Base-by-base conservation (phyloP, 345 rosid genomes). In the Gossypium stocksii region DNA sequence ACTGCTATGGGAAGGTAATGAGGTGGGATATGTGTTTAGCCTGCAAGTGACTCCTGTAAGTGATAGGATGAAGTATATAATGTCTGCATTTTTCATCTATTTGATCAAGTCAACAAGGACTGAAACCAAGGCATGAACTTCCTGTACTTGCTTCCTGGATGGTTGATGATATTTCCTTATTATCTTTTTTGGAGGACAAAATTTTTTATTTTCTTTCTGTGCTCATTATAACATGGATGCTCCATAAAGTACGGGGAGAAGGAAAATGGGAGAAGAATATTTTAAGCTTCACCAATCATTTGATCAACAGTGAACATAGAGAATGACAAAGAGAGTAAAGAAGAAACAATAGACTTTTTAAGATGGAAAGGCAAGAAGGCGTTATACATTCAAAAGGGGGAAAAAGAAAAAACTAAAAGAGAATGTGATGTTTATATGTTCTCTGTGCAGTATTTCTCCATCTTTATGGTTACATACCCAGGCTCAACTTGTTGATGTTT, bases 31-130 rank as follows among this genome's bases (percentile, higher is more conserved):
- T 12, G 11, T 38, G 9, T 41, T 38, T 63, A 38, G 19, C 27
- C 69, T 64, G 69, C 49, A n/a, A 41, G 51, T 64, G 27, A 43
- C 69, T 64, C 20, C 27, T 64, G n/a, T n/a, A 10, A 41, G 51
- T 64, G 51, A 43, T 43, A 64, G 69, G 44, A 61, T 29, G 66
- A 62, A 62, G 19, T 16, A 34, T 15, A 29, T 62, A 17, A 16
- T 29, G 66, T 62, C 66, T 62, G 44, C 66, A 62, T 29, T 62
- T 29, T 62, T 62, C 1, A 7, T 19, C 66, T 62, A 62, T 62
- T 62, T 61, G 44, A 61, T 43, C 44, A 61, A 61, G 20, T 61
- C 66, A 61, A 61, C 43, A 61, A 61, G 66, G 66, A 61, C 20
- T 14, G 19, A 61, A 27, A 27, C 19, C 6, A 62, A 34, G 66